These are phyloP conservation scores for Furcasterigmium furcatum DNA, from an alignment of 2,329 filamentous ascomycete genomes.

Conservation along the genomic window DNA sequence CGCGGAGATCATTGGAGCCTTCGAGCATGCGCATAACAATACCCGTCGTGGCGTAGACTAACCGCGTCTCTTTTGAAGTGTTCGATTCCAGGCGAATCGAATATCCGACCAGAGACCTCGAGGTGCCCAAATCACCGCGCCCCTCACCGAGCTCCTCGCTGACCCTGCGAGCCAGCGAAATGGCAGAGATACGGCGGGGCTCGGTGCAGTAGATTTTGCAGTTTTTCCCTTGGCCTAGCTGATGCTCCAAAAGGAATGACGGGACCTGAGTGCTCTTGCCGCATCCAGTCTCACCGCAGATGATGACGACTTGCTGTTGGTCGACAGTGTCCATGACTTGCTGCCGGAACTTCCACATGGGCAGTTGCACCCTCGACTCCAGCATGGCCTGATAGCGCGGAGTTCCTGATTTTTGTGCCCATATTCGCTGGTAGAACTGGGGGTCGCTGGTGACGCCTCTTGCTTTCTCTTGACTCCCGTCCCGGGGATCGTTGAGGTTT, in stretches of 20 bases:
- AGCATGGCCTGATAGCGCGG: slow-evolving; percentile 77
- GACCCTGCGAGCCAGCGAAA: slow-evolving; percentile 88
- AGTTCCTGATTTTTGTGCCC: slow-evolving; percentile 54
- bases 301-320: slow-evolving; percentile 79
- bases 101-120: slow-evolving; percentile 84
- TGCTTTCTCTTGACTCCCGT: slow-evolving; percentile 39
- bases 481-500: slow-evolving; percentile 45
- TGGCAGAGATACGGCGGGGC: slow-evolving; percentile 90
- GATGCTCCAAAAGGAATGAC: slow-evolving; percentile 85
- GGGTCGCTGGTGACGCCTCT: slow-evolving; percentile 28
- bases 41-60: slow-evolving; percentile 86
- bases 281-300: slow-evolving; percentile 95
- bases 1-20: slow-evolving; percentile 77
- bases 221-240: slow-evolving; percentile 72
- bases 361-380: slow-evolving; percentile 71
- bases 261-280: slow-evolving; percentile 99
- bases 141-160: slow-evolving; percentile 92
- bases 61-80: slow-evolving; percentile 72
- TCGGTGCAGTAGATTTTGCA: slow-evolving; percentile 97
- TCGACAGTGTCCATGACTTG: slow-evolving; percentile 77
- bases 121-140: slow-evolving; percentile 76
- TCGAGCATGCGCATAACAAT: slow-evolving; percentile 99
- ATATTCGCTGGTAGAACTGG: slow-evolving; percentile 54
- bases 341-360: slow-evolving; percentile 83
- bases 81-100: slow-evolving; percentile 92